These are phyloP conservation scores for Mortierella sp. DNA, from an alignment of 371 early-diverging fungal species.

Conservation along the genomic window DNA sequence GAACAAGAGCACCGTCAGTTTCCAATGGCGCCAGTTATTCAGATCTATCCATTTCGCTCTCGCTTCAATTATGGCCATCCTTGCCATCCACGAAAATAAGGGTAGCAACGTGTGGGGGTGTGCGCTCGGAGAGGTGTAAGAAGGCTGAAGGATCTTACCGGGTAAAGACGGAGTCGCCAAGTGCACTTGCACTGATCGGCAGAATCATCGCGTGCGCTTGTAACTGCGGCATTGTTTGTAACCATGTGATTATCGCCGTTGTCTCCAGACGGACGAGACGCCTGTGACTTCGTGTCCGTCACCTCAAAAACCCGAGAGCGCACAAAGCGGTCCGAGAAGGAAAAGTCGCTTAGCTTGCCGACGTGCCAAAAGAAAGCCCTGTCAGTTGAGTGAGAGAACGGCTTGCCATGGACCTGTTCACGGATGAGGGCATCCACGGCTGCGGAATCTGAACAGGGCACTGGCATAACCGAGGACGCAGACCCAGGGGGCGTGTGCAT, in stretches of 20 bases:
- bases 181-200: conserved; percentile 11
- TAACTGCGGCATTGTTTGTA: conserved; percentile 1
- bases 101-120: not conserved
- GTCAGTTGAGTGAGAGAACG: conserved; percentile 26
- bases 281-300: conserved; percentile 6
- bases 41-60: conserved; percentile 5
- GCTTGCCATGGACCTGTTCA: conserved; percentile 19
- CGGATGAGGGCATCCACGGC: conserved; percentile 42
- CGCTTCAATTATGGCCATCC: too few relatives aligned
- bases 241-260: conserved; percentile 14
- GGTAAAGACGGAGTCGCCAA: conserved; percentile 53
- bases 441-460: conserved; percentile 35
- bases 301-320: conserved; percentile 46
- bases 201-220: not conserved
- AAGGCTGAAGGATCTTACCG: conserved; percentile 22
- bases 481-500: conserved; percentile 43
- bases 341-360: conserved; percentile 53
- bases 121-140: not conserved
- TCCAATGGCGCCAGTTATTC: conserved; percentile 25
- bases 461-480: conserved; percentile 20
- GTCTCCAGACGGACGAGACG: not conserved
- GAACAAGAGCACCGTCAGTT: conserved; percentile 37
- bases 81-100: not conserved
- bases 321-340: conserved; percentile 53
- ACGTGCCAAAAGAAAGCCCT: conserved; percentile 45